Evolutionary conservation across 2,329 filamentous ascomycete species (phyloP).

Genomic region (Sporothrix phasma): DNA sequence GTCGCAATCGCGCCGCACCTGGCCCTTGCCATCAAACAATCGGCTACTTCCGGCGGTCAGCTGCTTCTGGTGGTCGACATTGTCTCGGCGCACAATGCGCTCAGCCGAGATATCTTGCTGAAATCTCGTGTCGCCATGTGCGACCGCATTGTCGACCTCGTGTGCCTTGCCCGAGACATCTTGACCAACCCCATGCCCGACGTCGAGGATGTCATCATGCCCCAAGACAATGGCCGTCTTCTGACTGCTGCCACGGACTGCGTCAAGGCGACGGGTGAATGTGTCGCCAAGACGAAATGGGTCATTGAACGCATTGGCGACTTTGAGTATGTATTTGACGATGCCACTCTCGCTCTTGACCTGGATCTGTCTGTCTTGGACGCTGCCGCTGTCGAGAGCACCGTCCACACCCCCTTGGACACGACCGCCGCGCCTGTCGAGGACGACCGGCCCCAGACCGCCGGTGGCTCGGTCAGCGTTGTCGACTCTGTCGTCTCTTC

Average conservation of each 20-base stretch:
- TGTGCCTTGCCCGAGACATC: slow-evolving; percentile 70
- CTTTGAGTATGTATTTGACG: slow-evolving; percentile 72
- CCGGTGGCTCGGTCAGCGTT: slow-evolving; percentile 27
- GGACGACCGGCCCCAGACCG: slow-evolving; percentile 13
- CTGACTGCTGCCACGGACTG: slow-evolving; percentile 74
- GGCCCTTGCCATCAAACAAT: slow-evolving; percentile 70
- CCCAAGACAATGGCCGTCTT: slow-evolving; percentile 65
- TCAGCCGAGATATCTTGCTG: slow-evolving; percentile 55
- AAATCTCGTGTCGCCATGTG: slow-evolving; percentile 68
- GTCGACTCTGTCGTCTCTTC: slow-evolving; percentile 24
- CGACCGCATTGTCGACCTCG: slow-evolving; percentile 67
- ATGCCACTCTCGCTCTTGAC: slow-evolving; percentile 37
- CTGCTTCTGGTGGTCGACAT: slow-evolving; percentile 72
- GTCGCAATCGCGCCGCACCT: slow-evolving; percentile 82
- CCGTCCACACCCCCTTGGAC: slow-evolving; percentile 19
- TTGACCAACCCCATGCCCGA: slow-evolving; percentile 59
- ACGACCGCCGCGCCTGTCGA: slow-evolving; percentile 24
- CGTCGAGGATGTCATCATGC: slow-evolving; percentile 69
- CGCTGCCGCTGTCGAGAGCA: slow-evolving; percentile 28
- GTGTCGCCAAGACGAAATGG: slow-evolving; percentile 74
- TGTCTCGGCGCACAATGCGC: slow-evolving; percentile 67
- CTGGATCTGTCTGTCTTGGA: slow-evolving; percentile 50
- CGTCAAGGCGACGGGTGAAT: slow-evolving; percentile 83
- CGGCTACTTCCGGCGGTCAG: slow-evolving; percentile 69
- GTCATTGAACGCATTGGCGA: slow-evolving; percentile 84